Evolutionary conservation across 495 filamentous ascomycete genomes (phyloP), one percentile per base, ranked within the genome.

Genomic region (Penicillium lagena): DNA sequence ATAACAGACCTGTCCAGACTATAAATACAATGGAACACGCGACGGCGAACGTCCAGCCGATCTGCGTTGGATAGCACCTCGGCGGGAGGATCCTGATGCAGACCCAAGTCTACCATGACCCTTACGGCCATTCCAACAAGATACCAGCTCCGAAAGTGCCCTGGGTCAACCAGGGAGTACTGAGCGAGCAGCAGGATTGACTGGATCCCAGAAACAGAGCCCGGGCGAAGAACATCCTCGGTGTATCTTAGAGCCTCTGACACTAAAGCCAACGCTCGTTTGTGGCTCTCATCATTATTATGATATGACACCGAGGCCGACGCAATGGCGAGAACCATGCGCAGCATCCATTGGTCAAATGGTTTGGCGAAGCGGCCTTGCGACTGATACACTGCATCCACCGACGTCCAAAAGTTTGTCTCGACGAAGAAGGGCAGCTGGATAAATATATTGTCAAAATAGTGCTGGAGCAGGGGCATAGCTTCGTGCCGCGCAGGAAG

Each of bases 91-190:
- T 95, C 89, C 60, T 95, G 89, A 59, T 96, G 91, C 36, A 91
- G 75, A 2, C 91, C 91, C 14, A 95, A 67, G 67, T 97, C 91
- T 29, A 95, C 74, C 56, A 88, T 82, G 14, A 85, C 86, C 40
- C 90, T 79, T 34, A 84, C 86, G 12, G 89, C 88, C 56, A 90
- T 86, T 22, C 90, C 91, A 41, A 95, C 84, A 40, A 96, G 61
- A 45, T 89, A 87, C 89, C 91, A 96, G 54, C 82, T 86, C 45
- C 93, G 87, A 58, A 95, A 94, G 58, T 90, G 89, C 32, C 77
- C 75, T 11, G 90, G 90, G 56, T 96, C 89, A 29, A 94, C 71
- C 64, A 90, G 83, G 6, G 89, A 81, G 63, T 96, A 97, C 47
- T 89, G 77, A 0, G 89, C 89, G 34, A 97, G 79, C 7, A 96